A percentile compares a stretch with the other conserved stretches of the same genome.
These are phyloP conservation scores for Phytomonas serpens DNA, from an alignment of 208 protist genomes.

Conservation along the genomic window DNA sequence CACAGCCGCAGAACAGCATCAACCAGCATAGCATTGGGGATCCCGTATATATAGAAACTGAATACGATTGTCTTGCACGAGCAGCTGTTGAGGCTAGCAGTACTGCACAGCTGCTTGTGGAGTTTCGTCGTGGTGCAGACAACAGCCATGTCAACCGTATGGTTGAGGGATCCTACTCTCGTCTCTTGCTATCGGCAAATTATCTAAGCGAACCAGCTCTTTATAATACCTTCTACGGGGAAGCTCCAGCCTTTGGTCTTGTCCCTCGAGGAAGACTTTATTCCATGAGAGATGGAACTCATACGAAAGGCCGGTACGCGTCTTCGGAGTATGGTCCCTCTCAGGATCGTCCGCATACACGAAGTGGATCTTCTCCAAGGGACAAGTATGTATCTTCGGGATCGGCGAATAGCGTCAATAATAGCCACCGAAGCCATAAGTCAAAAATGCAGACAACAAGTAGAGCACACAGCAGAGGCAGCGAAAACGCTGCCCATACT, in stretches of 20 bases:
- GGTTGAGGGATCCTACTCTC: slow-evolving; percentile 57
- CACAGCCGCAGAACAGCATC: background rate
- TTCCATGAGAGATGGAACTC: slow-evolving; percentile 8
- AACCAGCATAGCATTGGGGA: background rate
- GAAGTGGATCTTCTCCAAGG: background rate
- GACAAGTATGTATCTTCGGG: background rate
- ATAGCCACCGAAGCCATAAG: background rate
- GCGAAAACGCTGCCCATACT: background rate
- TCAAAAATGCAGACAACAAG: background rate
- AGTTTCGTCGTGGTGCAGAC: slow-evolving; percentile 42
- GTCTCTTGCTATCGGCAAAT: slow-evolving; percentile 45
- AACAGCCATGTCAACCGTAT: slow-evolving; percentile 78
- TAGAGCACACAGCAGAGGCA: background rate
- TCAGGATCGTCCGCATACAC: background rate
- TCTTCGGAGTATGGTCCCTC: background rate
- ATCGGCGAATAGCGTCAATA: background rate
- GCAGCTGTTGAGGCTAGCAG: background rate
- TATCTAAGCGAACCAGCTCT: slow-evolving; percentile 23
- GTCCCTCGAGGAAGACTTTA: slow-evolving; percentile 16
- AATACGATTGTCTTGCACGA: background rate
- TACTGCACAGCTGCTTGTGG: background rate
- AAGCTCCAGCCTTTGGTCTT: slow-evolving; percentile 23
- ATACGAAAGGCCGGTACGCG: background rate
- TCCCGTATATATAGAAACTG: background rate
- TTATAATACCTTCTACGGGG: slow-evolving; percentile 34